Conservation (phyloP, 495 filamentous ascomycete genomes). For the Copromyces sp. region DNA sequence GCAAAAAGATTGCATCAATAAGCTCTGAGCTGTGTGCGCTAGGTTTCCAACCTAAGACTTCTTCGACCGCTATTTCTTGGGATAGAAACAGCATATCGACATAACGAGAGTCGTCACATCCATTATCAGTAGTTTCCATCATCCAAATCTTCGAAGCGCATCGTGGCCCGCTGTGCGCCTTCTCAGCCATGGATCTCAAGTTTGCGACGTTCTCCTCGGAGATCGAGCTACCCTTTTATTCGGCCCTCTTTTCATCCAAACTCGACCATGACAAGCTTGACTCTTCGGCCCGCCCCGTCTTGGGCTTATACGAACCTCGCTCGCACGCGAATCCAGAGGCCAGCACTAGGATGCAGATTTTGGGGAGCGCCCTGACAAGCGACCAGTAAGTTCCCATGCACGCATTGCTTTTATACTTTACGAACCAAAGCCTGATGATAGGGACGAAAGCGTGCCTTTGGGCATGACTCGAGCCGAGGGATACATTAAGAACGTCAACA, state of each 20-base stretch:
- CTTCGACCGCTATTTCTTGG: background rate
- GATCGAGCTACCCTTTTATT: slow-evolving; percentile 91
- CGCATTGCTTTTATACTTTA: background rate
- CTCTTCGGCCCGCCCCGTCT: slow-evolving; percentile 73
- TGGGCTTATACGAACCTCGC: slow-evolving; percentile 86
- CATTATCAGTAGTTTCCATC: background rate
- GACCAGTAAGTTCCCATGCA: slow-evolving; percentile 53
- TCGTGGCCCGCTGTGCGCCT: background rate
- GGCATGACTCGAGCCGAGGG: slow-evolving; percentile 78
- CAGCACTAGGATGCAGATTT: slow-evolving; percentile 77
- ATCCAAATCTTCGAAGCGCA: background rate
- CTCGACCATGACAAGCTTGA: slow-evolving; percentile 95
- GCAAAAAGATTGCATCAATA: background rate
- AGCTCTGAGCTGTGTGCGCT: background rate
- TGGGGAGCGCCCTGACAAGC: slow-evolving; percentile 72
- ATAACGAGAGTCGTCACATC: background rate
- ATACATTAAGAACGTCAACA: slow-evolving; percentile 92
- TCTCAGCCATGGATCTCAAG: slow-evolving; percentile 26
- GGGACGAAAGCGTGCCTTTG: slow-evolving; percentile 49
- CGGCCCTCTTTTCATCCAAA: slow-evolving; percentile 76
- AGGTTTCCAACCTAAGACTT: background rate
- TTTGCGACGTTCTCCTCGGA: slow-evolving; percentile 87
- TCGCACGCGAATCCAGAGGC: slow-evolving; percentile 53
- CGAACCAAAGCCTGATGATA: background rate
- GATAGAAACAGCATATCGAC: background rate